phyloP scores from a whole-genome alignment of 495 filamentous ascomycete genomes.

The Hypoxylon intermedium region DNA sequence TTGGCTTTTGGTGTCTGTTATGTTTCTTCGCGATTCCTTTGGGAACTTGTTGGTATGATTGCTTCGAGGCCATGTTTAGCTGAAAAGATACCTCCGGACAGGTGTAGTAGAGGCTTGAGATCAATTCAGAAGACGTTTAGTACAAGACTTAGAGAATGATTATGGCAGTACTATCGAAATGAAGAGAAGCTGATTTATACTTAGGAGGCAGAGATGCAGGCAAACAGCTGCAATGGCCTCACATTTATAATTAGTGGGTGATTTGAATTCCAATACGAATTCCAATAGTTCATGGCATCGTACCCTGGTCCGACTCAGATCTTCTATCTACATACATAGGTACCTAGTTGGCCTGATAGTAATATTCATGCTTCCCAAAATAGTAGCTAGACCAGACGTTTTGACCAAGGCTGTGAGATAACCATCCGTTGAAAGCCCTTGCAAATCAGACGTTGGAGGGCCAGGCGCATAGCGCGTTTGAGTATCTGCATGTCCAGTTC shows the following conservation, averaged over 20 bases:
- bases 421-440: background rate
- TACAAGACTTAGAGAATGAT: background rate
- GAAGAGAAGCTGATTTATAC: too few relatives aligned
- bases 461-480: background rate
- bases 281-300: background rate
- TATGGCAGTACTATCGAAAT: too few relatives aligned
- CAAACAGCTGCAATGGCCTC: background rate
- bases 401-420: background rate
- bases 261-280: too few relatives aligned
- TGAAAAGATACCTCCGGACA: too few relatives aligned
- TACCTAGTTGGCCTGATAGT: background rate
- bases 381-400: background rate
- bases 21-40: background rate
- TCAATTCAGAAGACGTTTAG: background rate
- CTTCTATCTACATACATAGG: too few relatives aligned
- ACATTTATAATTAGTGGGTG: background rate
- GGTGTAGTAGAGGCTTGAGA: too few relatives aligned
- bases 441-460: background rate
- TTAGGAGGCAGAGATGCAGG: background rate
- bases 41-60: background rate
- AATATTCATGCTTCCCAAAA: background rate
- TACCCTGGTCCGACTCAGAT: background rate
- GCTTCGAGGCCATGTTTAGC: background rate
- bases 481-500: background rate
- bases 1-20: background rate